Evolutionary conservation across 2,329 filamentous ascomycete genomes (phyloP), one percentile per base, ranked within the genome.

Genomic region (Diaporthe longicolla): DNA sequence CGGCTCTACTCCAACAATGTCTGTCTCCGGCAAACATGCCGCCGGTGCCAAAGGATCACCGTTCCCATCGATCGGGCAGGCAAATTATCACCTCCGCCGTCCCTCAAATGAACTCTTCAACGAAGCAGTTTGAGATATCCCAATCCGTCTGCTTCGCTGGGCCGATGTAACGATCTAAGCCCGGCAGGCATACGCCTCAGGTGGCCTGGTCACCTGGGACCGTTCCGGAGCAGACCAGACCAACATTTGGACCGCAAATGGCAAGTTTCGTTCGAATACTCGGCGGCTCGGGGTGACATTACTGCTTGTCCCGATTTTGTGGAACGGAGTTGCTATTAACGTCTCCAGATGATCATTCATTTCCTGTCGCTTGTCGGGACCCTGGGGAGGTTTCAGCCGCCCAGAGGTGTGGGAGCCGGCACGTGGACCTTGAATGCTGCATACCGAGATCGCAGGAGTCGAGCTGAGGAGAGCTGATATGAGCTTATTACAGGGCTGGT

Each of bases 371-470:
- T 43, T 43, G 70, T 68, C 48, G 40, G 63, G 48, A 48, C 50
- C 59, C 71, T 45, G 50, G n/a, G 35, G 19, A 66, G 17, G 58
- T 45, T 48, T 58, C 72, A 71, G 52, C 50, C 66, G 50, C 52
- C 72, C 57, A 40, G 50, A 74, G 57, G 68, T 61, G 55, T 29
- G 40, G 21, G 29, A 57, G 71, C 40, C 54, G 26, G 29, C 69
- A 57, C 61, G 66, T 74, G 61, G 61, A 57, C 45, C 61, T n/a
- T 43, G 32, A 65, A 48, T 52, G 52, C 54, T 45, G 54, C 70
- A 74, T 63, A 68, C 63, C 59, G 55, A 57, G 55, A 58, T 70
- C 63, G 73, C 52, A 72, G 70, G 48, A 57, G 61, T 58, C 59
- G 70, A 72, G 48, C 59, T 65, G 58, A 48, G 43, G 35, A 61